Evolutionary conservation across 108 stramenopile species (phyloP).

Genomic region (Cyclotella choctawhatcheeana): DNA sequence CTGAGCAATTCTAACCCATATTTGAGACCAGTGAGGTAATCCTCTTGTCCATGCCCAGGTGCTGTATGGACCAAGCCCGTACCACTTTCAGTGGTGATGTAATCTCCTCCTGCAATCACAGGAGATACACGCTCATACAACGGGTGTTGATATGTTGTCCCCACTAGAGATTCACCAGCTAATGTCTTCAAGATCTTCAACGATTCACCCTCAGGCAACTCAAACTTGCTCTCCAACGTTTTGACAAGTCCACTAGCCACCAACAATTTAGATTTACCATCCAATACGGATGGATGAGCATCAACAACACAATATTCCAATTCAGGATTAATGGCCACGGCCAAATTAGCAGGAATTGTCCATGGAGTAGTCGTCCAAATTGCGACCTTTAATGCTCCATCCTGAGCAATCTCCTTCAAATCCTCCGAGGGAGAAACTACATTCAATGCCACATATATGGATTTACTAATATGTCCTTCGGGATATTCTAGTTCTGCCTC

Average conservation of each 20-base stretch:
- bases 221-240: conserved; percentile 75
- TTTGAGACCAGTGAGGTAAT: conserved; percentile 92
- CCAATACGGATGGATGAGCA: conserved; percentile 46
- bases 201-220: conserved; percentile 70
- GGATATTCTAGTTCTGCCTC: conserved; percentile 99
- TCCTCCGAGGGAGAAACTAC: conserved; percentile 72
- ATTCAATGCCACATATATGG: conserved; percentile 92
- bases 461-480: conserved; percentile 91
- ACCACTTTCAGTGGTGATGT: conserved; percentile 98
- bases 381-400: conserved; percentile 75
- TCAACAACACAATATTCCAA: conserved; percentile 91
- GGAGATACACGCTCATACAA: conserved; percentile 83
- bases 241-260: conserved; percentile 83
- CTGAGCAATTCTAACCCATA: conserved; percentile 82
- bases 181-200: conserved; percentile 68
- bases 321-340: conserved; percentile 93
- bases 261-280: conserved; percentile 71
- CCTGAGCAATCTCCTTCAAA: conserved; percentile 56
- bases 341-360: conserved; percentile 95
- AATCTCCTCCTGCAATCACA: conserved; percentile 94
- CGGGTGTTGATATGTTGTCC: conserved; percentile 87
- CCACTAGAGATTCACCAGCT: conserved; percentile 67
- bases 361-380: conserved; percentile 96
- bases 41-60: conserved; percentile 99
- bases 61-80: conserved; percentile 99